Percentiles rank a stretch among this genome's conserved stretches.
Evolutionary conservation across 495 filamentous ascomycete species (phyloP).

Genomic region (Podospora bellae-mahoneyi): DNA sequence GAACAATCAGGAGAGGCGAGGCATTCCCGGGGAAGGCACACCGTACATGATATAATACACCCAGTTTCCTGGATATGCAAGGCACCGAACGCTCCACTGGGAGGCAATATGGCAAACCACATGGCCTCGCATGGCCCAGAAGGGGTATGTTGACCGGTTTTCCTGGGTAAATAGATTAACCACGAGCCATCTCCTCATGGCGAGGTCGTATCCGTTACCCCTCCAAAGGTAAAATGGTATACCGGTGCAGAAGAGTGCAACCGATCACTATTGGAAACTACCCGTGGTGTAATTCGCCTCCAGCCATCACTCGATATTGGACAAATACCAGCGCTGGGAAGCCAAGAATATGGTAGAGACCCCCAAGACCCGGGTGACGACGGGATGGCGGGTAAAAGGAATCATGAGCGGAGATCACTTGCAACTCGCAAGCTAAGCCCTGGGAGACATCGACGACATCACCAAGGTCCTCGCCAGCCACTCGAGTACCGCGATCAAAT

Average conservation of each 20-base stretch:
- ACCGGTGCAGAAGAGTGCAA: not conserved
- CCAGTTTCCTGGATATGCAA: conserved; percentile 29
- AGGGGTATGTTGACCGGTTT: conserved; percentile 12
- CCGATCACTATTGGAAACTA: conserved; percentile 7
- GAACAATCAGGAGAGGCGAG: not conserved
- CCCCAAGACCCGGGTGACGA: conserved; percentile 14
- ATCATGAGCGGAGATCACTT: not conserved
- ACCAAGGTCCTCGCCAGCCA: conserved; percentile 1
- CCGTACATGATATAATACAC: conserved; percentile 23
- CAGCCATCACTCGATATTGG: conserved; percentile 18
- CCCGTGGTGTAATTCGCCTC: conserved; percentile 1
- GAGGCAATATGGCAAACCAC: not conserved
- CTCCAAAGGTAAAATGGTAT: not conserved
- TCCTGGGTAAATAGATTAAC: conserved; percentile 34
- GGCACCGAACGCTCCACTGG: conserved; percentile 20
- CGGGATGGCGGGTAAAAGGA: conserved; percentile 27
- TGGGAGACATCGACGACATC: not conserved
- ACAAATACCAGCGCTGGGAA: conserved; percentile 5
- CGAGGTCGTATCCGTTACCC: conserved; percentile 12
- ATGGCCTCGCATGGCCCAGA: conserved; percentile 6
- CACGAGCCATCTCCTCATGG: conserved; percentile 14
- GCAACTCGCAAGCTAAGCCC: conserved; percentile 1
- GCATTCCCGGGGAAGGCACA: conserved; percentile 2
- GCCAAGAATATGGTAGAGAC: conserved; percentile 20
- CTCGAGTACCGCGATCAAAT: conserved; percentile 10